Percentiles rank a stretch among this genome's conserved stretches.
phyloP scores from a whole-genome alignment of 2,329 filamentous ascomycete genomes.

The Gnomoniopsis smithogilvyi region DNA sequence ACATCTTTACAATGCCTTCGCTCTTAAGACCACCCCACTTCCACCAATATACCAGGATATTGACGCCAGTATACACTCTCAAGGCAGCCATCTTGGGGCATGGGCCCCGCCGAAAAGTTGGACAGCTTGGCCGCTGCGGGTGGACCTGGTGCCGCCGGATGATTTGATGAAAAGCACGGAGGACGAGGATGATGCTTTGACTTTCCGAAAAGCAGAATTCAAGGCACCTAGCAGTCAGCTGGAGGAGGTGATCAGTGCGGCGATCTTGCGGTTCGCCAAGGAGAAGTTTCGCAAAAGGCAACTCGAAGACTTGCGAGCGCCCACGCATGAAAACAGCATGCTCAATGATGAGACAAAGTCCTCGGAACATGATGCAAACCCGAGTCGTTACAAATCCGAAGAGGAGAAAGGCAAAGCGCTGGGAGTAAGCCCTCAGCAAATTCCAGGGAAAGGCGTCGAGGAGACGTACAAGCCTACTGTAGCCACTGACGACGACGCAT shows the following conservation, averaged over 20 bases:
- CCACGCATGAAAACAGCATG: neutral
- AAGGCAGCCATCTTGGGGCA: too few species aligned
- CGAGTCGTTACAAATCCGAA: neutral
- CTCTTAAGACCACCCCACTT: conserved; percentile 51
- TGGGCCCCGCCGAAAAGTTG: conserved; percentile 61
- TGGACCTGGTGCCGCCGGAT: conserved; percentile 57
- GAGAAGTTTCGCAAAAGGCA: conserved; percentile 52
- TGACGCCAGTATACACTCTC: too few species aligned
- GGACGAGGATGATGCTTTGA: conserved; percentile 50
- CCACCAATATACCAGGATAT: conserved; percentile 10
- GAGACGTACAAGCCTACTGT: conserved; percentile 47
- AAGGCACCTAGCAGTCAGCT: conserved; percentile 57
- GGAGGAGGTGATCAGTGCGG: conserved; percentile 67
- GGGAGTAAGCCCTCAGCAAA: neutral
- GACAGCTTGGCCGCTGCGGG: conserved; percentile 81
- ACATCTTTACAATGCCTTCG: conserved; percentile 78
- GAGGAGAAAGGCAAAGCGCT: neutral
- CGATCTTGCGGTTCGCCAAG: conserved; percentile 65
- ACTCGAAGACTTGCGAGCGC: conserved; percentile 13
- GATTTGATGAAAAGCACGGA: conserved; percentile 44
- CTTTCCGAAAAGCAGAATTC: conserved; percentile 41
- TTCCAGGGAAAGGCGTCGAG: neutral
- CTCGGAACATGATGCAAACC: conserved; percentile 17
- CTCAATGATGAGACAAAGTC: conserved; percentile 9
- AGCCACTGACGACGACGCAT: conserved; percentile 68